A percentile compares a stretch with the other conserved stretches of the same genome.
phyloP scores from a whole-genome alignment of 257 asterid species.

The Vinca minor region DNA sequence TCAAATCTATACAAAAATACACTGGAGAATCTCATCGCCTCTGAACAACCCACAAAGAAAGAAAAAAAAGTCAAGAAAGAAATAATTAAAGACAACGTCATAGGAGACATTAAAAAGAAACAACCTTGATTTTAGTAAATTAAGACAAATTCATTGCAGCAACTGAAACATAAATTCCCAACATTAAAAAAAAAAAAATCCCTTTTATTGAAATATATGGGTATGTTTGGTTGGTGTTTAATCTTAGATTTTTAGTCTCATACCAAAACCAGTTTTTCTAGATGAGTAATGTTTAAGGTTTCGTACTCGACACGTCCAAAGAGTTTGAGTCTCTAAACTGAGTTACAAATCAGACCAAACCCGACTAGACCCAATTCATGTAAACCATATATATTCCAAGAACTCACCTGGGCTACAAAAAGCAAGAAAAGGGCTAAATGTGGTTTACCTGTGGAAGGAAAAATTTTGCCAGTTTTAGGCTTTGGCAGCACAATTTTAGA shows the following conservation, averaged over 20 bases:
- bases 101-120: neutral
- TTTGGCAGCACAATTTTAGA: neutral
- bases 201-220: too few species aligned
- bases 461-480: constrained; percentile 19
- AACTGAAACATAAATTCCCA: constrained; percentile 3
- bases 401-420: neutral
- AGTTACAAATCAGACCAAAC: too few species aligned
- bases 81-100: neutral
- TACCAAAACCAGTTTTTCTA: too few species aligned
- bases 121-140: constrained; percentile 9
- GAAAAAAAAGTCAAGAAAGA: neutral
- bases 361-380: neutral
- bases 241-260: too few species aligned
- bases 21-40: neutral
- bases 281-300: too few species aligned
- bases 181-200: too few species aligned
- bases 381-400: neutral
- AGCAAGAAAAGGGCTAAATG: constrained; percentile 1
- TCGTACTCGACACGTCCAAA: too few species aligned
- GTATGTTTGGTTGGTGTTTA: too few species aligned
- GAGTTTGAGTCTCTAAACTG: too few species aligned
- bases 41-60: neutral
- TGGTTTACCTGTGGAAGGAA: constrained; percentile 16
- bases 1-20: neutral
- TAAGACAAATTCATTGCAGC: neutral